Evolutionary conservation across 768 basidiomycete species (phyloP).

Genomic region (Tubosaeta sp.): DNA sequence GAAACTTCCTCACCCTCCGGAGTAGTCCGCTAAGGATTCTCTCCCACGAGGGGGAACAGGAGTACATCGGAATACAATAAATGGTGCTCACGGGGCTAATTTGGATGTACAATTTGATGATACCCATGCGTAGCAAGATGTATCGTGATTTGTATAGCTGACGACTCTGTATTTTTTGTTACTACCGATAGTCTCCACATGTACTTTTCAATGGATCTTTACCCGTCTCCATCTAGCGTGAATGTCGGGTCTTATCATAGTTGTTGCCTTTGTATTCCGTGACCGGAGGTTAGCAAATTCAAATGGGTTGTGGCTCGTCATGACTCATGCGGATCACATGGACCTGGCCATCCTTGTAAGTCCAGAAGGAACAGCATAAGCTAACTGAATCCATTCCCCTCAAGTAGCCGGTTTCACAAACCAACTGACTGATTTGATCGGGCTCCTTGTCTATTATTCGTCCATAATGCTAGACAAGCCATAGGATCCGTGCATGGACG

Average conservation of each 20-base stretch:
- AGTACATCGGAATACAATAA: background rate
- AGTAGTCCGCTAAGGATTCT: background rate
- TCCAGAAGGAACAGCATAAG: no score
- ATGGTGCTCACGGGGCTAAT: background rate
- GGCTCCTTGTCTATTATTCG: conserved; percentile 6
- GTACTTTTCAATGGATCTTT: background rate
- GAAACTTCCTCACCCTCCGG: background rate
- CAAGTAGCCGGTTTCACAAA: no score
- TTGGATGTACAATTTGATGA: background rate
- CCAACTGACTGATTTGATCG: background rate
- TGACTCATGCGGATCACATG: no score
- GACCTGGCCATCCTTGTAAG: no score
- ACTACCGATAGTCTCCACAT: background rate
- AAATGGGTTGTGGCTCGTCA: no score
- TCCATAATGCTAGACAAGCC: no score
- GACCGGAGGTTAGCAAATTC: background rate
- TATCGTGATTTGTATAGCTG: conserved; percentile 2
- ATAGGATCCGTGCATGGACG: no score
- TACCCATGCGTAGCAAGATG: background rate
- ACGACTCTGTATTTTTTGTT: background rate
- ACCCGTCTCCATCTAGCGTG: no score
- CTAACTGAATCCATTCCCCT: no score
- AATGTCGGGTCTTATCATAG: no score
- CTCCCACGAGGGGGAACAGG: background rate
- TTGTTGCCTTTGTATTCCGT: background rate